These are phyloP conservation scores for Phialocephala subalpina DNA, from an alignment of 2,329 filamentous ascomycete species.

Conservation along the genomic window DNA sequence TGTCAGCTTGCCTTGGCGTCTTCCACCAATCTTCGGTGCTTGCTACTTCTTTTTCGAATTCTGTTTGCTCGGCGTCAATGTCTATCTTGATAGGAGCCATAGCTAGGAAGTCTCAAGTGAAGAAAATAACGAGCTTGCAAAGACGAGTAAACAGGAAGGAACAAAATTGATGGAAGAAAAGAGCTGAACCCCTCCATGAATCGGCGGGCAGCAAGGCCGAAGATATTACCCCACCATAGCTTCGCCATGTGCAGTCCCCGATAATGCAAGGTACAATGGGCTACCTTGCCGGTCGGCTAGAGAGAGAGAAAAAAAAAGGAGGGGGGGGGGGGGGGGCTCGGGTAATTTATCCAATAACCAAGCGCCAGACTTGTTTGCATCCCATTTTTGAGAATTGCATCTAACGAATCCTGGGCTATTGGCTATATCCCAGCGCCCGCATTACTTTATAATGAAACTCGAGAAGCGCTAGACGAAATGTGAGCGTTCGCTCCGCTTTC, in stretches of 20 bases:
- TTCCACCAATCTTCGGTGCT: slow-evolving; percentile 1
- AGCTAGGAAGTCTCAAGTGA: not conserved
- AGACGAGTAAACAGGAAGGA: not conserved
- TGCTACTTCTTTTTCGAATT: slow-evolving; percentile 6
- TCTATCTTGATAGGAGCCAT: not conserved
- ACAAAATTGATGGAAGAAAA: not conserved
- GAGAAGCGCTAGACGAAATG: no score
- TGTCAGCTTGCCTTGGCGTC: not conserved
- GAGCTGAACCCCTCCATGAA: not conserved
- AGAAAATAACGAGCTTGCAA: not conserved
- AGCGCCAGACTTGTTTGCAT: no score
- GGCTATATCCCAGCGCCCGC: no score
- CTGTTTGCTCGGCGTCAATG: slow-evolving; percentile 1
- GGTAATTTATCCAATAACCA: not conserved
- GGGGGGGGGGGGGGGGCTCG: no score
- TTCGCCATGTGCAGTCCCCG: not conserved
- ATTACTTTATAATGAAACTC: no score
- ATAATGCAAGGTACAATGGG: not conserved
- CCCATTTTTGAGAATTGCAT: not conserved
- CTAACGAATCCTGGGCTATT: no score
- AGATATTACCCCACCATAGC: not conserved
- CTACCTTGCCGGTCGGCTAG: not conserved
- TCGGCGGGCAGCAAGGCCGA: not conserved
- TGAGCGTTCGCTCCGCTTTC: no score
- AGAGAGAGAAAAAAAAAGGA: no score